phyloP scores from a whole-genome alignment of 2,329 filamentous ascomycete genomes.

The Fusarium haematococcum region DNA sequence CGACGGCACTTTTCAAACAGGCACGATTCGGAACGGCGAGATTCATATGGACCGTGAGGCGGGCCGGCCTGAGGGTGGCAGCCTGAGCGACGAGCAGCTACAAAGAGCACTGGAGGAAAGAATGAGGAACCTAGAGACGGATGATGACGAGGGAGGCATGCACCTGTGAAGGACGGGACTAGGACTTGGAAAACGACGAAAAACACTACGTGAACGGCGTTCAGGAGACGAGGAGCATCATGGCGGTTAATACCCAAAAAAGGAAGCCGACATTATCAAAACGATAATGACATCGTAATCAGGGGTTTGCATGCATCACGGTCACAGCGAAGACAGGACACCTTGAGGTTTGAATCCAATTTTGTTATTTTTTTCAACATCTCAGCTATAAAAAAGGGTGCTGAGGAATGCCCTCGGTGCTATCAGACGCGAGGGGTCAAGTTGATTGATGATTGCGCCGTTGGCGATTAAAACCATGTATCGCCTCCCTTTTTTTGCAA shows the following conservation, averaged over 20 bases:
- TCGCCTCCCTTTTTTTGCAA: slow-evolving; percentile 30
- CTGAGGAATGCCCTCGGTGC: slow-evolving; percentile 23
- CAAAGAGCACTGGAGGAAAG: slow-evolving; percentile 66
- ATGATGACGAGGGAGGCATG: slow-evolving; percentile 67
- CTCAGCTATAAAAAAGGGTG: slow-evolving; percentile 28
- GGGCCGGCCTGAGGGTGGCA: slow-evolving; percentile 54
- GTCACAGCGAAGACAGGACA: slow-evolving; percentile 1
- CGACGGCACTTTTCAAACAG: slow-evolving; percentile 73
- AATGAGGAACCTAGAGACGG: slow-evolving; percentile 58
- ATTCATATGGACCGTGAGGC: slow-evolving; percentile 56
- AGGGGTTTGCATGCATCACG: background rate
- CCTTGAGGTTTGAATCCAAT: slow-evolving; percentile 23
- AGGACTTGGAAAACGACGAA: background rate
- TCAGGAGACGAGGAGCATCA: slow-evolving; percentile 32
- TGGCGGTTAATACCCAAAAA: slow-evolving; percentile 39
- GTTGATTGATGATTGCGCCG: slow-evolving; percentile 23
- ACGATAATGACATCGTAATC: background rate
- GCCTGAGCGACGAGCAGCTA: slow-evolving; percentile 70
- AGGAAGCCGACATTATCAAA: slow-evolving; percentile 4
- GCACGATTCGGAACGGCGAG: slow-evolving; percentile 64
- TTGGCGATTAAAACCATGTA: slow-evolving; percentile 24
- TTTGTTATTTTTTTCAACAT: slow-evolving; percentile 40
- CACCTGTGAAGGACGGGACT: slow-evolving; percentile 61
- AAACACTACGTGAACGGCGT: slow-evolving; percentile 41
- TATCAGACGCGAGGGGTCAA: slow-evolving; percentile 17